Evolutionary conservation across 345 rosid species (phyloP), one percentile per base, ranked within the genome.

Genomic region (Lepidium sativum): DNA sequence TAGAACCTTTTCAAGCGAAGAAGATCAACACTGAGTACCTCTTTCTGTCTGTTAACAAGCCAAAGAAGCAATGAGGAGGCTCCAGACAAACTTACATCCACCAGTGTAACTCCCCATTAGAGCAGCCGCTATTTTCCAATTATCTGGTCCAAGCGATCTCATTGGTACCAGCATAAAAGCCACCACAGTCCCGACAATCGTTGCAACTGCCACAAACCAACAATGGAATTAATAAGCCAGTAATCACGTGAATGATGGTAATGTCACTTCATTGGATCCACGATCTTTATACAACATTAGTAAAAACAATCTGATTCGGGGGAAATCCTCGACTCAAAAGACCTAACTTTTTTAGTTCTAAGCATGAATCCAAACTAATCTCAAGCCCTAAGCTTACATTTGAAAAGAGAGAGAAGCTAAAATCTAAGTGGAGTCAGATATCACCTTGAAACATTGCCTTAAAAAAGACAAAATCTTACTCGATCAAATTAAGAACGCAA

Each of bases 91-190:
- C 85, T 82, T 75, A 86, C 92, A 80, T 84, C 87, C 92, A 57
- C 92, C 89, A 62, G 87, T 85, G 70, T 85, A 80, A 54, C 98
- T 87, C 1, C 92, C 95, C 96, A 84, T 87, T 51, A 92, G 85
- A 43, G 98, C 91, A 75, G 98, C 81, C 34, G 95, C 98, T 66
- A 92, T 85, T 72, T 89, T 87, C 96, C 98, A 92, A 60, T 78
- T 87, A 74, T 89, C 97, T 41, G 80, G 79, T 54, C 95, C 98
- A 54, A 92, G 91, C 18, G 98, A 82, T 78, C 83, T 81, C 95
- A 89, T 92, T 0, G 96, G 96, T 64, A 89, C 92, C 67, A 85
- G 6, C 61, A 73, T 33, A 63, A 81, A 89, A 3, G 89, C 95
- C 80, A 92, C 80, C 38, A 83, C 32, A 8, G 96, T 87, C 55